Conservation (phyloP, 2,329 filamentous ascomycete genomes). For the Mycosphaerella sp. region DNA sequence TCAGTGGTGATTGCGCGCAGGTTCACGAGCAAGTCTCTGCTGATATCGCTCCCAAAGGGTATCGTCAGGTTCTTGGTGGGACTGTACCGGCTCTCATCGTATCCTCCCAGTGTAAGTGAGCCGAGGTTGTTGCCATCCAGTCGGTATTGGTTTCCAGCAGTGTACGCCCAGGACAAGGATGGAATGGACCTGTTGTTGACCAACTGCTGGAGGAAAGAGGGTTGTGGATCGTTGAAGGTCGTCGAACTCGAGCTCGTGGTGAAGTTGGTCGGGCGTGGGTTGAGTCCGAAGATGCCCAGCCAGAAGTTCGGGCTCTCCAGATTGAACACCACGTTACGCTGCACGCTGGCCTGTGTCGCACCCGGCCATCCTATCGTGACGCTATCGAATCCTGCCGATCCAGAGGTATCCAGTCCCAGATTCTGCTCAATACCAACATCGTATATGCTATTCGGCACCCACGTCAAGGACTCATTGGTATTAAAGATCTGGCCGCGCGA, state of each 20-base stretch:
- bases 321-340: slow-evolving; percentile 30
- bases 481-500: slow-evolving; percentile 42
- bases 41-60: slow-evolving; percentile 29
- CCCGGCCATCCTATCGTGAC: slow-evolving; percentile 34
- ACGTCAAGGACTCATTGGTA: slow-evolving; percentile 50
- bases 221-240: slow-evolving; percentile 29
- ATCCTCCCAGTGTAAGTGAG: slow-evolving; percentile 37
- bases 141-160: slow-evolving; percentile 35
- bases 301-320: slow-evolving; percentile 28
- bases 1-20: slow-evolving; percentile 29
- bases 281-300: slow-evolving; percentile 33
- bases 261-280: slow-evolving; percentile 34
- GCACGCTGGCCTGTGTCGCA: slow-evolving; percentile 25
- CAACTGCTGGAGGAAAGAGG: slow-evolving; percentile 32
- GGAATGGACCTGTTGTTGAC: slow-evolving; percentile 32
- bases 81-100: slow-evolving; percentile 34
- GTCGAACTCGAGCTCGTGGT: slow-evolving; percentile 18
- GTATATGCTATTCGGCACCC: slow-evolving; percentile 55
- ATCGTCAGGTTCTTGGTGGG: slow-evolving; percentile 32
- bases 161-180: slow-evolving; percentile 35
- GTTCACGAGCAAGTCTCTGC: slow-evolving; percentile 32
- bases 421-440: slow-evolving; percentile 53
- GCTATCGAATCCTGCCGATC: slow-evolving; percentile 31
- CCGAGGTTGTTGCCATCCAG: slow-evolving; percentile 32
- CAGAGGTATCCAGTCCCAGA: slow-evolving; percentile 40